Conservation (phyloP, 2,329 filamentous ascomycete genomes). For the Penicillium sp. region DNA sequence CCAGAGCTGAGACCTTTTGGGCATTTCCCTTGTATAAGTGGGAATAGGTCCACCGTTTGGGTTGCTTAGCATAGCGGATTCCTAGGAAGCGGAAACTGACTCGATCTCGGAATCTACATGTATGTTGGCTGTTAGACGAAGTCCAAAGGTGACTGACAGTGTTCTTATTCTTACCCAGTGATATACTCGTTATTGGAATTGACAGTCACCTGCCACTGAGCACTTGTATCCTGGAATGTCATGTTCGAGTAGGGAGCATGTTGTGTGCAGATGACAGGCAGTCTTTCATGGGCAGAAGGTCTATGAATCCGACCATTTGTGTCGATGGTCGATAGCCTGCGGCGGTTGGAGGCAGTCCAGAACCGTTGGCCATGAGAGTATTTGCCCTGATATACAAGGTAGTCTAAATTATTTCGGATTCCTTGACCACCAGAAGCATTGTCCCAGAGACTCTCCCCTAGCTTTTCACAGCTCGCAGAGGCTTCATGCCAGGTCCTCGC, state of each 20-base stretch:
- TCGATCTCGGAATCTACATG: constrained; percentile 51
- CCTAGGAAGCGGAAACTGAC: constrained; percentile 51
- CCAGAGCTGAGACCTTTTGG: constrained; percentile 45
- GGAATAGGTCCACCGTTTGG: constrained; percentile 48
- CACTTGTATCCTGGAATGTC: constrained; percentile 11
- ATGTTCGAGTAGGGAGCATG: constrained; percentile 17
- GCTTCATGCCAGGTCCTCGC: constrained; percentile 16
- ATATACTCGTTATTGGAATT: constrained; percentile 18
- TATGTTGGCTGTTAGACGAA: constrained; percentile 1
- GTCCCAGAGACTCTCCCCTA: constrained; percentile 20
- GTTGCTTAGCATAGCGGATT: constrained; percentile 44
- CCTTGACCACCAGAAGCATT: not conserved
- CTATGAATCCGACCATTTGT: constrained; percentile 9
- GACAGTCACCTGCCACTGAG: constrained; percentile 17
- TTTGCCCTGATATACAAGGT: constrained; percentile 14
- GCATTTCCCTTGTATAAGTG: constrained; percentile 45
- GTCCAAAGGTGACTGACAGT: too few species aligned
- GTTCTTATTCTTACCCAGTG: constrained; percentile 17
- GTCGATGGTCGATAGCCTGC: constrained; percentile 12
- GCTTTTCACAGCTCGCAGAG: constrained; percentile 10
- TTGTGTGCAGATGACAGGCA: constrained; percentile 21
- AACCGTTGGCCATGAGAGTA: constrained; percentile 9
- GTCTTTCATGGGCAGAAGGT: constrained; percentile 5
- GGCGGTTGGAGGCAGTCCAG: constrained; percentile 12
- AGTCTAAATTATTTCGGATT: constrained; percentile 13